Percentiles rank a stretch among this genome's conserved stretches.
Conservation (phyloP, 495 filamentous ascomycete species). For the Penicillium taxi region DNA sequence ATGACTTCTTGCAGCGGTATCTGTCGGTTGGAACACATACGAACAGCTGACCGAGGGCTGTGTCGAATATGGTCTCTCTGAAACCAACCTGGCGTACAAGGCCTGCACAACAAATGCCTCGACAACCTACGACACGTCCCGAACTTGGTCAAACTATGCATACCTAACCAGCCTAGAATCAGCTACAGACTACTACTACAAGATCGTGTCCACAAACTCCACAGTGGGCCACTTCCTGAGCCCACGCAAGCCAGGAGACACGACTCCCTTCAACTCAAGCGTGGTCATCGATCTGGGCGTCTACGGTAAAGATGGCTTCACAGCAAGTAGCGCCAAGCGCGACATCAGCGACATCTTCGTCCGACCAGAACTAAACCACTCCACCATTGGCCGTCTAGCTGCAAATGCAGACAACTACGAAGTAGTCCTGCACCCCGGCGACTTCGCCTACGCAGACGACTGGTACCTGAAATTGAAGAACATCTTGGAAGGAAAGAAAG, state of each 20-base stretch:
- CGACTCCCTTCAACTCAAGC: constrained; percentile 38
- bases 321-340: constrained; percentile 37
- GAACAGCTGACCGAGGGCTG: constrained; percentile 28
- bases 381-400: constrained; percentile 51
- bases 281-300: constrained; percentile 50
- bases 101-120: constrained; percentile 33
- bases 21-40: constrained; percentile 51
- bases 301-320: constrained; percentile 51
- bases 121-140: constrained; percentile 42
- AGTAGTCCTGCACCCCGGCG: constrained; percentile 50
- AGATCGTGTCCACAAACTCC: constrained; percentile 51
- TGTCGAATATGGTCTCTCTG: constrained; percentile 38
- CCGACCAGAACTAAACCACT: constrained; percentile 52
- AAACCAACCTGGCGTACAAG: constrained; percentile 14
- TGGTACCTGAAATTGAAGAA: constrained; percentile 39
- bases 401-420: constrained; percentile 50
- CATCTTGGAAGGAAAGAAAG: constrained; percentile 28
- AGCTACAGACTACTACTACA: constrained; percentile 46
- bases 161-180: constrained; percentile 33
- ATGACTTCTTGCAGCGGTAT: constrained; percentile 34
- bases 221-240: constrained; percentile 48
- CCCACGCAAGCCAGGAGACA: constrained; percentile 42
- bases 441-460: constrained; percentile 49
- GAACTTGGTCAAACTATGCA: constrained; percentile 46
- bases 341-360: constrained; percentile 46